Evolutionary conservation across 2,329 filamentous ascomycete species (phyloP).

Genomic region (Trichoderma koningiopsis): DNA sequence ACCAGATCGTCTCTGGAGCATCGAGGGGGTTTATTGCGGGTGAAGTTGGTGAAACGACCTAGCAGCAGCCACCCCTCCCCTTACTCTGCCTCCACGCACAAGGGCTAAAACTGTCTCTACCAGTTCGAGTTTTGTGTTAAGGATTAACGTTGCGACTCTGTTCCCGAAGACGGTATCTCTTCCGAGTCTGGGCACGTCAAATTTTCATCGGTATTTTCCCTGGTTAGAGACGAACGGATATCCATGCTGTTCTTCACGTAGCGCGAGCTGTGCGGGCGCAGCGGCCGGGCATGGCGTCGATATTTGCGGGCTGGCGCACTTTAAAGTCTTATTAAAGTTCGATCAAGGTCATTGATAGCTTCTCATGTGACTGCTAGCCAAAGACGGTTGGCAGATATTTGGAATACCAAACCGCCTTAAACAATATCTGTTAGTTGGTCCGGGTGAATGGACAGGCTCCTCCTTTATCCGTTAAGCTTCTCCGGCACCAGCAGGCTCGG

Average conservation of each 20-base stretch:
- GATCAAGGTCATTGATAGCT: neutral
- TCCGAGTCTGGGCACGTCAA: neutral
- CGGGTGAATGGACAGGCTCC: neutral
- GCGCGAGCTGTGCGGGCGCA: conserved; percentile 12
- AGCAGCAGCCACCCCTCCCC: conserved; percentile 2
- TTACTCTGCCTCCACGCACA: neutral
- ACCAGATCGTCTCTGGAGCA: conserved; percentile 3
- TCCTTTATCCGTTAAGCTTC: conserved; percentile 17
- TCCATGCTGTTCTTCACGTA: conserved; percentile 1
- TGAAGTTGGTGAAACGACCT: conserved; percentile 4
- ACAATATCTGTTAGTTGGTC: neutral
- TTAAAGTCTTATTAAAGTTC: neutral
- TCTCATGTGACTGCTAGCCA: neutral
- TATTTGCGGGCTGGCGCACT: neutral
- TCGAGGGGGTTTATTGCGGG: conserved; percentile 8
- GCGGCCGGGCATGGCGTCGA: neutral
- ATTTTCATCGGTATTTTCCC: neutral
- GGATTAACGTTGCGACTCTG: conserved; percentile 1
- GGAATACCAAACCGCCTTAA: neutral
- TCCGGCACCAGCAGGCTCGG: conserved; percentile 11
- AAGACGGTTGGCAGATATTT: neutral
- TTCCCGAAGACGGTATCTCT: neutral
- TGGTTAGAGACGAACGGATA: neutral
- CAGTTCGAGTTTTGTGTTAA: conserved; percentile 5
- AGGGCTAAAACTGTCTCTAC: neutral